phyloP scores from a whole-genome alignment of 495 filamentous ascomycete genomes.

The Aspergillus sclerotiicarbonarius region DNA sequence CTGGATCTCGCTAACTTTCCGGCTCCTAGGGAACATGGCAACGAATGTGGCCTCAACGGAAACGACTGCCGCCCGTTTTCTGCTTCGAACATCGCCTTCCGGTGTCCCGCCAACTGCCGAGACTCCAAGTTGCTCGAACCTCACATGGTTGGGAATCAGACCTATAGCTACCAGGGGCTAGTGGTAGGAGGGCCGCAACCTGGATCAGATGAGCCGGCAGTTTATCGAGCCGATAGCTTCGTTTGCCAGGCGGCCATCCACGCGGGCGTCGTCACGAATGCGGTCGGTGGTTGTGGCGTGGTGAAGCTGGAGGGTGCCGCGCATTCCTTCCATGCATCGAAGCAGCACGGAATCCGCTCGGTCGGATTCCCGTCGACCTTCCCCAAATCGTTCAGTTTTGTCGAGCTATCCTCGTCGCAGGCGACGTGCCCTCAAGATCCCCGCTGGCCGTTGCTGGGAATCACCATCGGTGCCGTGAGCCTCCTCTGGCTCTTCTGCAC shows the following conservation, averaged over 20 bases:
- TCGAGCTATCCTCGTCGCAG: constrained; percentile 41
- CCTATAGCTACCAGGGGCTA: constrained; percentile 65
- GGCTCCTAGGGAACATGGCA: constrained; percentile 58
- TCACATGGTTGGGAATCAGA: constrained; percentile 69
- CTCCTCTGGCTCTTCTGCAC: constrained; percentile 67
- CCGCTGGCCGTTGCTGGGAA: constrained; percentile 70
- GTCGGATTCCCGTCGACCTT: constrained; percentile 73
- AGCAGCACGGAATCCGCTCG: constrained; percentile 63
- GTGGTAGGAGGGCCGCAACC: constrained; percentile 71
- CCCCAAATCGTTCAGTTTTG: constrained; percentile 71
- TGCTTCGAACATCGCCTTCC: constrained; percentile 66
- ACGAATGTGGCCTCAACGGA: constrained; percentile 76
- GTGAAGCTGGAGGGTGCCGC: constrained; percentile 65
- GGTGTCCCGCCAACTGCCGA: constrained; percentile 75
- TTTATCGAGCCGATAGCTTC: constrained; percentile 82
- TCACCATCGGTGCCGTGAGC: constrained; percentile 65
- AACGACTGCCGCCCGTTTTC: constrained; percentile 79
- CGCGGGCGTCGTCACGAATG: constrained; percentile 65
- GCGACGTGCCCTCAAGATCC: constrained; percentile 54
- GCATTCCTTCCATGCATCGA: constrained; percentile 57
- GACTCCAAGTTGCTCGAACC: constrained; percentile 66
- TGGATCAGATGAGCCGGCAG: constrained; percentile 30
- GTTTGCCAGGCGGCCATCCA: constrained; percentile 82
- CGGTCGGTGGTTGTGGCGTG: constrained; percentile 74
- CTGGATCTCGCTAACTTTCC: constrained; percentile 1